A percentile compares a stretch with the other conserved stretches of the same genome.
These are phyloP conservation scores for Zygotorulaspora mrakii DNA, from an alignment of 1,139 yeast genomes.

Conservation along the genomic window DNA sequence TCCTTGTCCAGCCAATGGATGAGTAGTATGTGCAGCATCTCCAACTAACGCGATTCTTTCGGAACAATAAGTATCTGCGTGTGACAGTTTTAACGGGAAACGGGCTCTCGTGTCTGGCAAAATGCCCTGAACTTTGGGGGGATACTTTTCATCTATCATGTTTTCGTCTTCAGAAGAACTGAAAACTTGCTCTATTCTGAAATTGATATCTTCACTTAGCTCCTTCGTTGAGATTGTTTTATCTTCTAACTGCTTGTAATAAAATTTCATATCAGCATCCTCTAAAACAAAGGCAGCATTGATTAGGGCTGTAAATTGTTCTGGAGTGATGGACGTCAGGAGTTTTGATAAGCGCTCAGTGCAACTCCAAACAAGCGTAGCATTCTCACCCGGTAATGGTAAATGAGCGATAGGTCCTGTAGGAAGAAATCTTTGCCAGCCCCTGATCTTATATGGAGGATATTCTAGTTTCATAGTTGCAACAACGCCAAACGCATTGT, in stretches of 20 bases:
- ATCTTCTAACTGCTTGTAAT: conserved; percentile 56
- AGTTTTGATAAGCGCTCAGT: conserved; percentile 70
- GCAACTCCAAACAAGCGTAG: conserved; percentile 91
- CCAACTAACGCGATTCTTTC: conserved; percentile 90
- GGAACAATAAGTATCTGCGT: conserved; percentile 82
- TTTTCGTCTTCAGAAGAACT: conserved; percentile 42
- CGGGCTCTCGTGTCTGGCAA: conserved; percentile 69
- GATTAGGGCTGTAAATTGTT: conserved; percentile 63
- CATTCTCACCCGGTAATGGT: conserved; percentile 81
- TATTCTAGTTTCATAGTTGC: conserved; percentile 75
- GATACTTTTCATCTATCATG: conserved; percentile 54
- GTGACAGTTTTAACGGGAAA: conserved; percentile 84
- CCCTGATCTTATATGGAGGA: conserved; percentile 71
- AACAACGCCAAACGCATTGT: conserved; percentile 83
- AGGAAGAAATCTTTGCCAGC: conserved; percentile 85
- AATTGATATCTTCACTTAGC: conserved; percentile 62
- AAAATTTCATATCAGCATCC: conserved; percentile 71
- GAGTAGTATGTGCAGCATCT: conserved; percentile 97
- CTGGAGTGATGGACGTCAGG: conserved; percentile 55
- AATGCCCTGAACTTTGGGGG: conserved; percentile 59
- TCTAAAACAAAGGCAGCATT: conserved; percentile 84
- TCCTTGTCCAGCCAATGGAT: conserved; percentile 98
- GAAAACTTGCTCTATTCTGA: conserved; percentile 57
- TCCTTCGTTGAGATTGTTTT: conserved; percentile 40
- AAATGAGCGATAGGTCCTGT: conserved; percentile 92